Evolutionary conservation across 192 early-diverging fungal species (phyloP), one percentile per base, ranked within the genome.

Genomic region (Radiomyces spectabilis): DNA sequence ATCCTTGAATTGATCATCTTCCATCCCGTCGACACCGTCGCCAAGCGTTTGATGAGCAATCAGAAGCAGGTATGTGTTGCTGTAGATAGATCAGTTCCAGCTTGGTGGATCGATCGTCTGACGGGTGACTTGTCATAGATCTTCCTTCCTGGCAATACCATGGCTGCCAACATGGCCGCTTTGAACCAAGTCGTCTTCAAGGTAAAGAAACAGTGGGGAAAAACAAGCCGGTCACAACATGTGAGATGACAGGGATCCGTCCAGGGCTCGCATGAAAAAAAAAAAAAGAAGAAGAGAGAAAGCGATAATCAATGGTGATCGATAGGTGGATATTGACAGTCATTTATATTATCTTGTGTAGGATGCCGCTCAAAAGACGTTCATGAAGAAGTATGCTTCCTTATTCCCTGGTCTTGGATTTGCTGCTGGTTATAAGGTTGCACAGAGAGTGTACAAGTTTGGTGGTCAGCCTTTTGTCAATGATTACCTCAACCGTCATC

Each of bases 361-460:
- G 80, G 88, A 95, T 41, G 89, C 91, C 3, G 85, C 89, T 22
- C 58, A 65, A 55, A 74, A 85, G 58, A 64, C 87, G 0, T 83
- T 83, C 16, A 39, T 93, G 4, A 62, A 75, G 61, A 96, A 94
- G 71, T 99, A 95, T 68, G 59, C 90, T 4, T 93, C 93, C 1
- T 77, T 99, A 45, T 99, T 99, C 75, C 96, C 96, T 1, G 96
- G 96, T 47, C 79, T 99, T 21, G 96, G 96, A 25, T 95, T 89
- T 72, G 96, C 96, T 19, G 92, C 93, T 31, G 94, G 94, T 5
- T 99, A 99, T 87, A 99, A 99, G 76, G 84, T 99, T 32, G 69
- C 89, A 53, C 96, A 99, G 76, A 83, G 96, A 55, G 80, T 96
- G 42, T 99, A 99, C 84, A 99, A 99, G 74, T 99, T 95, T 57